Conservation (phyloP, 2,329 filamentous ascomycete genomes). For the Chrysoporthe austroafricana region DNA sequence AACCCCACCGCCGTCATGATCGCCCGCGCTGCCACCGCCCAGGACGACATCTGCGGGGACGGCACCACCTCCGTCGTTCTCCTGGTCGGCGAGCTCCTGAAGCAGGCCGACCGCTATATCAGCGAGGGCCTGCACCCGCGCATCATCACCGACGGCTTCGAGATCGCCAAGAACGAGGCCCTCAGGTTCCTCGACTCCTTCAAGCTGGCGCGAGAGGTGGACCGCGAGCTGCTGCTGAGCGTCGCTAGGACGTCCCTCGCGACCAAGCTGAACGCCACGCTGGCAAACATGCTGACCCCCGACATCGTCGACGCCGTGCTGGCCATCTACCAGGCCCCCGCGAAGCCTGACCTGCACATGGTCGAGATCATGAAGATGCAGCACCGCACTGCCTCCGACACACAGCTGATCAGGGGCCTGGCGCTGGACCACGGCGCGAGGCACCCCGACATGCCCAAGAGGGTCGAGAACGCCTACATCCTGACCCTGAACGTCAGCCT, state of each 20-base stretch:
- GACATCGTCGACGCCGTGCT: slow-evolving; percentile 96
- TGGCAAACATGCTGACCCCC: slow-evolving; percentile 90
- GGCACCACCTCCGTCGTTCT: slow-evolving; percentile 96
- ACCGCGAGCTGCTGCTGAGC: slow-evolving; percentile 89
- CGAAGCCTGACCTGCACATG: slow-evolving; percentile 98
- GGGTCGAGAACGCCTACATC: slow-evolving; percentile 93
- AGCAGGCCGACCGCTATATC: slow-evolving; percentile 96
- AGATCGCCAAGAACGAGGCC: slow-evolving; percentile 91
- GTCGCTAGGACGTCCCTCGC: slow-evolving; percentile 93
- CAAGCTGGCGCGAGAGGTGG: slow-evolving; percentile 85
- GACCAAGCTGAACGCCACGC: slow-evolving; percentile 88
- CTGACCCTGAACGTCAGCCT: slow-evolving; percentile 94
- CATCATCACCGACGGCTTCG: slow-evolving; percentile 96
- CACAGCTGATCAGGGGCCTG: slow-evolving; percentile 90
- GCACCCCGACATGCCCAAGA: slow-evolving; percentile 98
- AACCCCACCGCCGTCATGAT: slow-evolving; percentile 94
- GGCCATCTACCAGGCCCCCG: slow-evolving; percentile 85
- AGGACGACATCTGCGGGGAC: slow-evolving; percentile 98
- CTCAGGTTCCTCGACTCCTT: slow-evolving; percentile 95
- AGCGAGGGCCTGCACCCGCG: slow-evolving; percentile 95
- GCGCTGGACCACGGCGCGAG: slow-evolving; percentile 93
- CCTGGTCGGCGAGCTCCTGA: slow-evolving; percentile 92
- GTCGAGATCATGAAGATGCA: slow-evolving; percentile 99
- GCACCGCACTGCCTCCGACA: slow-evolving; percentile 93
- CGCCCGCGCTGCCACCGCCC: slow-evolving; percentile 84